Conservation (phyloP, 1,139 yeast species). For the Keqinozyma sinolaborantium region DNA sequence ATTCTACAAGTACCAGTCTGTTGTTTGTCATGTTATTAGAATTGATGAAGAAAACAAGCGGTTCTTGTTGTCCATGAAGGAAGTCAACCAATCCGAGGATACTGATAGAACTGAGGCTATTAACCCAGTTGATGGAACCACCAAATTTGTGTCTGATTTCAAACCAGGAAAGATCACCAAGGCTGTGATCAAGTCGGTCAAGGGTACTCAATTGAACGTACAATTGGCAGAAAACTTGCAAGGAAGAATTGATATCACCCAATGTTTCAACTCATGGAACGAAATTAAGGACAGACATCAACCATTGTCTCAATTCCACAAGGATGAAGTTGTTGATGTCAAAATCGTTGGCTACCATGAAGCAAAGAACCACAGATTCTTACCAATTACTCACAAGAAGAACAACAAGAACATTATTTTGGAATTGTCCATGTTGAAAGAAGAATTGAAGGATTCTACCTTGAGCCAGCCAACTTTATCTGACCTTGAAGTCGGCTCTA, state of each 20-base stretch:
- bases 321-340: constrained; percentile 57
- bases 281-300: constrained; percentile 56
- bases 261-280: constrained; percentile 52
- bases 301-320: constrained; percentile 60
- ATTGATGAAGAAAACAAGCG: constrained; percentile 66
- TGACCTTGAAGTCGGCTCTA: constrained; percentile 39
- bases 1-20: constrained; percentile 65
- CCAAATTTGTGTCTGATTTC: constrained; percentile 48
- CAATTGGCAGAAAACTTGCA: constrained; percentile 73
- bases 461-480: constrained; percentile 27
- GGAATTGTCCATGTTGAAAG: constrained; percentile 59
- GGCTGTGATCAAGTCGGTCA: constrained; percentile 60
- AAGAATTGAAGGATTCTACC: constrained; percentile 17
- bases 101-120: constrained; percentile 24
- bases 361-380: constrained; percentile 62
- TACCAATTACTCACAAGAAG: constrained; percentile 62
- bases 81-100: constrained; percentile 18
- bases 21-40: constrained; percentile 60
- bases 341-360: constrained; percentile 79
- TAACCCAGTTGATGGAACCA: constrained; percentile 60
- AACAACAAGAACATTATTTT: constrained; percentile 54
- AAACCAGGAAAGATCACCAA: constrained; percentile 59
- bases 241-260: constrained; percentile 78
- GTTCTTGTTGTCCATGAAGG: constrained; percentile 61
- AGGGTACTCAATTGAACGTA: constrained; percentile 73